Conservation (phyloP, 768 basidiomycete genomes). For the Lentinula aciculospora region DNA sequence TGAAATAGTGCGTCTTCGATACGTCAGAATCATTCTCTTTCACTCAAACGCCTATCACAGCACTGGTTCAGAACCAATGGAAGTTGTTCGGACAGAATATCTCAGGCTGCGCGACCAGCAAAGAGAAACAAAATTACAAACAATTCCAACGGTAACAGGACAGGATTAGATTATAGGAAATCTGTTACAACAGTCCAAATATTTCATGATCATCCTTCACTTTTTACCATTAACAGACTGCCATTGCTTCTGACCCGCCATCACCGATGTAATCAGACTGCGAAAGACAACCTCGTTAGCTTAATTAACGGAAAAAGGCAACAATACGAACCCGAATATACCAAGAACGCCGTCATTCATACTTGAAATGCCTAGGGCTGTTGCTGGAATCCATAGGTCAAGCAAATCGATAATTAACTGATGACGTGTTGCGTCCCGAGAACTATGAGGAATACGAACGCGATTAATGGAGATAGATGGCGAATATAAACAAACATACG, state of each 20-base stretch:
- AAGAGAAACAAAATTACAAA: conserved; percentile 7
- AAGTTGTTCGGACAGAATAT: conserved; percentile 65
- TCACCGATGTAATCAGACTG: conserved; percentile 66
- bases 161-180: too few relatives aligned
- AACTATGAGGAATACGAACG: conserved; percentile 35
- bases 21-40: not conserved
- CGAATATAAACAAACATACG: conserved; percentile 30
- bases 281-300: not conserved
- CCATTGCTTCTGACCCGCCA: conserved; percentile 71
- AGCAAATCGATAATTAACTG: conserved; percentile 83
- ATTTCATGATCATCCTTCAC: conserved; percentile 9
- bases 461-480: conserved; percentile 8
- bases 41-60: conserved; percentile 26
- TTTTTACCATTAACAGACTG: conserved; percentile 41
- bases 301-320: not conserved
- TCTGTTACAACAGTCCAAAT: not conserved
- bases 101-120: conserved; percentile 52
- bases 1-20: conserved; percentile 57
- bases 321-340: conserved; percentile 65
- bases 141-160: not conserved
- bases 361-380: conserved; percentile 66
- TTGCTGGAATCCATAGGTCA: conserved; percentile 89
- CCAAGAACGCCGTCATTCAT: conserved; percentile 86
- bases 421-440: conserved; percentile 59
- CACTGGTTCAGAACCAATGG: conserved; percentile 72